phyloP scores from a whole-genome alignment of 495 filamentous ascomycete species.

The Daldinia loculata region DNA sequence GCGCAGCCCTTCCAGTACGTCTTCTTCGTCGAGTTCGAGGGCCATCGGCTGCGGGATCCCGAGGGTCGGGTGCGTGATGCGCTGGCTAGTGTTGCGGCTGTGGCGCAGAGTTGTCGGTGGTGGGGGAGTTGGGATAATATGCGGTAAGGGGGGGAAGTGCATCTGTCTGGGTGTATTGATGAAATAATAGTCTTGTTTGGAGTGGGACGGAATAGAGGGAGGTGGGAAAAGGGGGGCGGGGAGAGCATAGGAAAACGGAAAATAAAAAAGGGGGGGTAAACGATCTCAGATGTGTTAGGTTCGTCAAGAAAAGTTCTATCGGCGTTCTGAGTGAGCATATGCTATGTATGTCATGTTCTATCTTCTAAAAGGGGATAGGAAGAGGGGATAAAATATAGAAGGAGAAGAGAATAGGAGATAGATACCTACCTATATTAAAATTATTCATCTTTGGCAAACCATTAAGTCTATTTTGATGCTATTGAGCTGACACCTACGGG shows the following conservation, averaged over 20 bases:
- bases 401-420: not conserved
- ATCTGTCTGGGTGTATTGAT: no score
- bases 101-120: slow-evolving; percentile 59
- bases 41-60: slow-evolving; percentile 58
- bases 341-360: not conserved
- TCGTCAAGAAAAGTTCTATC: not conserved
- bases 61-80: slow-evolving; percentile 61
- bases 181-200: not conserved
- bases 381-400: not conserved
- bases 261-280: not conserved
- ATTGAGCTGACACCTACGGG: no score
- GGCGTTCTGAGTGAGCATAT: not conserved
- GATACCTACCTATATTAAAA: not conserved
- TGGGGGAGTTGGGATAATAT: slow-evolving; percentile 64
- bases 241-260: not conserved
- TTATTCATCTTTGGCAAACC: no score
- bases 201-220: not conserved
- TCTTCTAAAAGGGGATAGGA: not conserved
- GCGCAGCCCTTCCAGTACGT: slow-evolving; percentile 85
- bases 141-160: slow-evolving; percentile 25
- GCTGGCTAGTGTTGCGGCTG: slow-evolving; percentile 52
- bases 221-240: slow-evolving; percentile 6
- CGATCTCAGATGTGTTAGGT: not conserved
- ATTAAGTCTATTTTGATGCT: no score
- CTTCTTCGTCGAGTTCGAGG: slow-evolving; percentile 92